Percentiles rank a stretch among this genome's conserved stretches.
Evolutionary conservation across 495 filamentous ascomycete species (phyloP).

Genomic region (Penicillium psychrofluorescens): DNA sequence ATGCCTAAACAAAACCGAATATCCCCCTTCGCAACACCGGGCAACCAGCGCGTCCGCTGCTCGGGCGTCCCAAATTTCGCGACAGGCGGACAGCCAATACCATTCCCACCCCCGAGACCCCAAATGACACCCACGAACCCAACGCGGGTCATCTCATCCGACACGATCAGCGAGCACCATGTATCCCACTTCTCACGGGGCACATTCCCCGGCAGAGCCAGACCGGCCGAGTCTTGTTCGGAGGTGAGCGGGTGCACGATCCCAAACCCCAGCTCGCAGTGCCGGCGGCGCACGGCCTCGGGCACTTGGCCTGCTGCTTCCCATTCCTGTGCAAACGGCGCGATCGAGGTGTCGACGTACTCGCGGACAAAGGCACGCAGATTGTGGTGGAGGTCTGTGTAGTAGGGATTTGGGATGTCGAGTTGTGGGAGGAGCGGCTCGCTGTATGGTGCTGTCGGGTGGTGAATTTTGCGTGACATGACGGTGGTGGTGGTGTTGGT

Average conservation of each 20-base stretch:
- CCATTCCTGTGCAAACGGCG: slow-evolving; percentile 41
- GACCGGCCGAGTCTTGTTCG: slow-evolving; percentile 22
- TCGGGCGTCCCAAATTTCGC: slow-evolving; percentile 42
- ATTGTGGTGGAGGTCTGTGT: slow-evolving; percentile 38
- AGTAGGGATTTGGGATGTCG: slow-evolving; percentile 36
- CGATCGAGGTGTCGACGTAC: slow-evolving; percentile 38
- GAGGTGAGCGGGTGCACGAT: slow-evolving; percentile 30
- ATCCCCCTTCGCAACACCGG: slow-evolving; percentile 39
- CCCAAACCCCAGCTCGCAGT: slow-evolving; percentile 33
- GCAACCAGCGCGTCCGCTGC: slow-evolving; percentile 43
- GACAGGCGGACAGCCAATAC: slow-evolving; percentile 48
- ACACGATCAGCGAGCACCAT: slow-evolving; percentile 40
- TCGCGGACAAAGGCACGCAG: slow-evolving; percentile 37
- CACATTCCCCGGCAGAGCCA: slow-evolving; percentile 32
- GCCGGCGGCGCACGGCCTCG: slow-evolving; percentile 23
- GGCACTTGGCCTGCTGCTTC: slow-evolving; percentile 39
- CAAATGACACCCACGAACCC: slow-evolving; percentile 39
- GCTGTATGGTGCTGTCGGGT: slow-evolving; percentile 33
- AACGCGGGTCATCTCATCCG: slow-evolving; percentile 38
- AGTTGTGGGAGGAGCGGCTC: slow-evolving; percentile 34
- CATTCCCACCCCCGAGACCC: slow-evolving; percentile 45
- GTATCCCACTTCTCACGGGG: slow-evolving; percentile 41
- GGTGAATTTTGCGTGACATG: slow-evolving; percentile 16
- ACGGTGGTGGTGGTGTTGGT: not conserved
- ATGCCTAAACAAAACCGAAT: slow-evolving; percentile 48